Base-by-base conservation (phyloP, 108 stramenopile species). In the Ochromonas danica region DNA sequence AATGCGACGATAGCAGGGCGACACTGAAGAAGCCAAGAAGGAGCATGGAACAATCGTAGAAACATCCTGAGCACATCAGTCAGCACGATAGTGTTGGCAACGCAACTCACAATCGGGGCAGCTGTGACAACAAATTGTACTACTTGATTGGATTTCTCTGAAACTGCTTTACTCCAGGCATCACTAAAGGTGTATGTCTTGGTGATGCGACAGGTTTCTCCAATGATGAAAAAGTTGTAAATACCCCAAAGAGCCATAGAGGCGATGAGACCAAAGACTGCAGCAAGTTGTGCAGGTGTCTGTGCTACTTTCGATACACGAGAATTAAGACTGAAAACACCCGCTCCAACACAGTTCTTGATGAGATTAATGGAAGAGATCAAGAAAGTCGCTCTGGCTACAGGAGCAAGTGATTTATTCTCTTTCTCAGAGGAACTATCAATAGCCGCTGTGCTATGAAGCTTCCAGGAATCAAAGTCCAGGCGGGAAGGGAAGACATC, bases 311-410 rank as follows among this genome's bases (percentile, higher is more conserved):
- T 67, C 33, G 27, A 14, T 36, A 67, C 63, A 10, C 31, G 17
- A 10, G 33, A 3, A 36, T 67, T 67, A 10, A 67, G 31, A 67
- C 63, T 67, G 33, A 67, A 67, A 10, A 67, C 63, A 31, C 63
- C 63, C 10, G 63, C 63, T 6, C 63, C 63, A 36, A 67, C 63
- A 67, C 63, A 67, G 31, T 67, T 67, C 63, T 67, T 67, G 14
- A 67, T 31, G 30, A 67, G 31, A 33, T 67, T 67, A 36, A 33
- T 67, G 3, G 63, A 67, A 36, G 63, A 67, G 10, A 36, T 25
- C 63, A 28, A 22, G 14, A 36, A 25, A 28, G 63, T 35, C 10
- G 63, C 17, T 36, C 25, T 67, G 30, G 14, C 45, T 51, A 51
- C 45, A 51, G 45, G 45, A 14, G 22, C 45, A 51, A n/a, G n/a